Evolutionary conservation across 768 basidiomycete genomes (phyloP), one percentile per base, ranked within the genome.

Genomic region (Rossbeevera mucosa): DNA sequence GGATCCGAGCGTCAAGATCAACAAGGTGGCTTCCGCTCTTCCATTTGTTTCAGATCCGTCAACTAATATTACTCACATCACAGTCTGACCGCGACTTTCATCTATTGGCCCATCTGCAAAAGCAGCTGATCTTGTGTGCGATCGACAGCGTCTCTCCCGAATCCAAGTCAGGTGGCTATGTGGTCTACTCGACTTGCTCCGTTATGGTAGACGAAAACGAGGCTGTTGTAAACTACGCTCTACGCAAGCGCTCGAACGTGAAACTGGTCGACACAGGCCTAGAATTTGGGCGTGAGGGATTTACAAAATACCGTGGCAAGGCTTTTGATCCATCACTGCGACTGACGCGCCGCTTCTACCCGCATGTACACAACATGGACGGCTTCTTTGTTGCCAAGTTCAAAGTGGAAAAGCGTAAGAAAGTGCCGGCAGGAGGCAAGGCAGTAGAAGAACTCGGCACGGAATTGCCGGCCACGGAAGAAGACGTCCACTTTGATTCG

Each of bases 321-420:
- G 80, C 71, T 26, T 98, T 98, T 73, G 78, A 85, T 66, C 77
- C 87, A 29, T 88, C 80, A 57, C 67, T 99, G 62, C 78, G 74
- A 56, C 71, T 95, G 58, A 96, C 96, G 18, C 76, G 93, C 59
- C 76, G 96, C 55, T 95, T 93, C 70, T 95, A 94, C 67, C 91
- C 94, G 14, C 94, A 97, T 70, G 94, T 96, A 61, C 94, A 97
- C 73, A 99, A 99, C 72, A 96, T 98, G 94, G 96, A 99, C 68
- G 96, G 96, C 5, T 99, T 99, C 79, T 99, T 80, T 69, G 94
- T 98, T 50, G 95, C 95, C 53, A 98, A 98, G 71, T 91, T 99
- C 80, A 94, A 90, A 71, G 86, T 98, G n/a, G 87, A 83, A 66
- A 90, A 83, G 71, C 79, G 86, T 53, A 65, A 73, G 44, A 94